Evolutionary conservation across 1,284 basidiomycete species (phyloP).

Genomic region (Ustilago tritici): DNA sequence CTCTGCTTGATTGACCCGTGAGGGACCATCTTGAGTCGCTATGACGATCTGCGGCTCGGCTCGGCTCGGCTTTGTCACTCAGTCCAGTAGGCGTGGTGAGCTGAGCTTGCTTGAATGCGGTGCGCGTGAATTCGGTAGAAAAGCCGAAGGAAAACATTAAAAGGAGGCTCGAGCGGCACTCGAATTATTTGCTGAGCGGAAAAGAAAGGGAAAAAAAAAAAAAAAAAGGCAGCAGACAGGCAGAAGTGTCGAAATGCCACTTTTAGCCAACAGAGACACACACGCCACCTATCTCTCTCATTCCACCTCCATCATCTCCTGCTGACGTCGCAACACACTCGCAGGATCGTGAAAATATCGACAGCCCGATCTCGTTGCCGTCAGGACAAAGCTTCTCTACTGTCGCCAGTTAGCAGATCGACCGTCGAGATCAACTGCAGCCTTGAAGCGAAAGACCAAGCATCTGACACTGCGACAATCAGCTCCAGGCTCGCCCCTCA

Average conservation of each 20-base stretch:
- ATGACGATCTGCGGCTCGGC: background rate
- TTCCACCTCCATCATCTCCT: background rate
- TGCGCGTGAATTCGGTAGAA: conserved; percentile 5
- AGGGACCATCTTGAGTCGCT: background rate
- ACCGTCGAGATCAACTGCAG: background rate
- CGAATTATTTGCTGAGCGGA: background rate
- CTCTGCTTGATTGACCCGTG: too few relatives aligned
- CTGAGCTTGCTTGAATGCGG: background rate
- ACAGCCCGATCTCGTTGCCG: too few relatives aligned
- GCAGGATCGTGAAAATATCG: too few relatives aligned
- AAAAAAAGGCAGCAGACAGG: background rate
- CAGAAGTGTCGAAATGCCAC: background rate
- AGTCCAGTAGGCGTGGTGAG: background rate
- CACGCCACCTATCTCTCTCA: background rate
- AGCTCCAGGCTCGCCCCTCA: background rate
- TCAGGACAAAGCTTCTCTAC: background rate
- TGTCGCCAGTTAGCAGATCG: background rate
- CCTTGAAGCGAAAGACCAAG: background rate
- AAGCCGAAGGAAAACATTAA: conserved; percentile 1
- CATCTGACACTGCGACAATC: background rate
- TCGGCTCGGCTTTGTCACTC: background rate
- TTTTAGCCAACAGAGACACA: background rate
- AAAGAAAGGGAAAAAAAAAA: background rate
- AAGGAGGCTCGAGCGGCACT: conserved; percentile 10
- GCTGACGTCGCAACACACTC: background rate